Evolutionary conservation across 129 eudicot genomes (phyloP).

Genomic region (Ambrosia trifida): DNA sequence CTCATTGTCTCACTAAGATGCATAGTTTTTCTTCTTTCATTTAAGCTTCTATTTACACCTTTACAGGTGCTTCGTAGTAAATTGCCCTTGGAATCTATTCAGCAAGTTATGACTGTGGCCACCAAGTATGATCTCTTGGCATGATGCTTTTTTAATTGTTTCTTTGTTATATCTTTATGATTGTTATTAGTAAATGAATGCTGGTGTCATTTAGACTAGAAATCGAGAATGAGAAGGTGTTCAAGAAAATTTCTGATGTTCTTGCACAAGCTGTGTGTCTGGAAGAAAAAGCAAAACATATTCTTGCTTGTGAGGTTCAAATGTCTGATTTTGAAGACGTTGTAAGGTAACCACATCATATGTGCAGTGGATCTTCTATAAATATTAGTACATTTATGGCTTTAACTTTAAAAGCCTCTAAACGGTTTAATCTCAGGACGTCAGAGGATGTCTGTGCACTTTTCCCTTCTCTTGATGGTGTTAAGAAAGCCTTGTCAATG

Average conservation of each 20-base stretch:
- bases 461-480: slow-evolving; percentile 67
- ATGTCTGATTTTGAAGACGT: slow-evolving; percentile 73
- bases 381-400: neutral
- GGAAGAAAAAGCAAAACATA: slow-evolving; percentile 76
- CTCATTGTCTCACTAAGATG: neutral
- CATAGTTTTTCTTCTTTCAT: neutral
- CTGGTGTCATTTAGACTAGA: slow-evolving; percentile 57
- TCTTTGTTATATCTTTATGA: slow-evolving; percentile 5
- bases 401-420: slow-evolving; percentile 2
- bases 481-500: slow-evolving; percentile 61
- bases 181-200: slow-evolving; percentile 15
- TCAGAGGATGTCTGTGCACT: slow-evolving; percentile 64
- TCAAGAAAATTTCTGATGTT: slow-evolving; percentile 52
- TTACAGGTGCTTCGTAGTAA: slow-evolving; percentile 55
- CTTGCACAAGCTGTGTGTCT: slow-evolving; percentile 54
- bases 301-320: slow-evolving; percentile 56
- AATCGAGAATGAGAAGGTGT: slow-evolving; percentile 71
- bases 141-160: slow-evolving; percentile 14
- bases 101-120: slow-evolving; percentile 68
- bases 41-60: slow-evolving; percentile 17
- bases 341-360: slow-evolving; percentile 51
- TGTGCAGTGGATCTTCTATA: slow-evolving; percentile 4
- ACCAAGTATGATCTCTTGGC: slow-evolving; percentile 52
- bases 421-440: slow-evolving; percentile 44
- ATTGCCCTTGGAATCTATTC: slow-evolving; percentile 58